These are phyloP conservation scores for Russula lepida DNA, from an alignment of 768 basidiomycete genomes.

Conservation along the genomic window DNA sequence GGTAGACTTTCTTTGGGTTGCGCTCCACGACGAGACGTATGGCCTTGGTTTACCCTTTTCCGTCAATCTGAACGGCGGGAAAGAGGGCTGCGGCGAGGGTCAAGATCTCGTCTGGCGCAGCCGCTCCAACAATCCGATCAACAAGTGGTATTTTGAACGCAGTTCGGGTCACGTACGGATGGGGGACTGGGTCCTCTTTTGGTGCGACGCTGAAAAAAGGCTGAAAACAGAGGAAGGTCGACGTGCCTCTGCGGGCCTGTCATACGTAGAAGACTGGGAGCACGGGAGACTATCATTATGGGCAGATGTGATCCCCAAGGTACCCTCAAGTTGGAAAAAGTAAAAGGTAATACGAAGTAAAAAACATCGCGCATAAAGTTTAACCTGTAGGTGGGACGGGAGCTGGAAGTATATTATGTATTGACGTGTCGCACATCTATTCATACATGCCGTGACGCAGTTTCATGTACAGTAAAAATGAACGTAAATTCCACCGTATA, in stretches of 20 bases:
- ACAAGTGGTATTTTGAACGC: conserved; percentile 99
- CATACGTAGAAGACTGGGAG: conserved; percentile 73
- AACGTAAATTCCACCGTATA: background rate
- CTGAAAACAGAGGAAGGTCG: conserved; percentile 62
- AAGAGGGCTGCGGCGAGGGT: conserved; percentile 83
- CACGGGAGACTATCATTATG: conserved; percentile 59
- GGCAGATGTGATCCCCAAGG: conserved; percentile 56
- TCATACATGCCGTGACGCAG: background rate
- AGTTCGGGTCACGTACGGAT: conserved; percentile 83
- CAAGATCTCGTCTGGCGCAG: conserved; percentile 94
- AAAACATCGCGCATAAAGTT: background rate
- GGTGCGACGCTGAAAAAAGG: conserved; percentile 94
- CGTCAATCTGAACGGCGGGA: conserved; percentile 91
- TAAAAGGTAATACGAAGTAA: conserved; percentile 26
- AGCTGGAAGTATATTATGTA: conserved; percentile 3
- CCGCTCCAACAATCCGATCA: conserved; percentile 88
- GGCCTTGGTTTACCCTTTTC: conserved; percentile 91
- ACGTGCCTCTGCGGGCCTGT: conserved; percentile 53
- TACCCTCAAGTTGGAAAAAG: conserved; percentile 71
- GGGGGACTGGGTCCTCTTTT: conserved; percentile 89
- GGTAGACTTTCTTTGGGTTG: conserved; percentile 99
- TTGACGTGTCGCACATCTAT: conserved; percentile 3
- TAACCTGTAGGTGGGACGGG: background rate
- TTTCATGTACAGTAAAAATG: conserved; percentile 1
- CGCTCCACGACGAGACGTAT: conserved; percentile 95